phyloP scores from a whole-genome alignment of 2,329 filamentous ascomycete genomes.

The Harringtonia aguacate region DNA sequence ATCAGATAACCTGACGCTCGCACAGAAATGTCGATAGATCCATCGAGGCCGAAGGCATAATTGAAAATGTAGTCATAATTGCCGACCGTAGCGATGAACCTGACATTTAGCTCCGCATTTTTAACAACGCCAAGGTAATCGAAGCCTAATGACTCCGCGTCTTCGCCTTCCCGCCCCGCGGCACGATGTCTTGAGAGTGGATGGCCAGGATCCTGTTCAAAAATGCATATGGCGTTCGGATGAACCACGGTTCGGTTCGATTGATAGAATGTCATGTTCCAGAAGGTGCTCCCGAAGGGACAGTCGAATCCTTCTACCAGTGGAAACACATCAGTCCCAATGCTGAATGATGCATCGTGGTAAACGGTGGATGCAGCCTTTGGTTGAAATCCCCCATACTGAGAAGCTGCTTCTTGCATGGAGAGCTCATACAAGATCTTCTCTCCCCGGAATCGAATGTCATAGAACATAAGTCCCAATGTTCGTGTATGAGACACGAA shows the following conservation, averaged over 20 bases:
- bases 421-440: conserved; percentile 32
- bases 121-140: conserved; percentile 20
- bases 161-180: no score
- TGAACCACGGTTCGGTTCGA: conserved; percentile 19
- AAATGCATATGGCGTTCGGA: conserved; percentile 26
- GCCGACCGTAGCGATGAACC: conserved; percentile 28
- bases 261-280: conserved; percentile 21
- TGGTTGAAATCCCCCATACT: conserved; percentile 37
- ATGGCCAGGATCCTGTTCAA: conserved; percentile 24
- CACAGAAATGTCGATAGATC: conserved; percentile 25
- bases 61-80: conserved; percentile 31
- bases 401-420: conserved; percentile 40
- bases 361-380: conserved; percentile 28
- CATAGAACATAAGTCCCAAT: conserved; percentile 29
- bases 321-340: conserved; percentile 23
- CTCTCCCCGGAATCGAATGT: no score
- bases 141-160: no score
- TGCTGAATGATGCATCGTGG: conserved; percentile 27
- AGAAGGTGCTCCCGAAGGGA: conserved; percentile 25
- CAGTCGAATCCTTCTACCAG: conserved; percentile 32
- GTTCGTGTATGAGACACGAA: conserved; percentile 33
- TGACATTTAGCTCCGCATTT: conserved; percentile 22
- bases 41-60: conserved; percentile 24
- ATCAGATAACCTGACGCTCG: conserved; percentile 27
- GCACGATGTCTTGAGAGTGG: conserved; percentile 24